phyloP scores from a whole-genome alignment of 2,329 filamentous ascomycete species.

The Ophiocordyceps sinensis region DNA sequence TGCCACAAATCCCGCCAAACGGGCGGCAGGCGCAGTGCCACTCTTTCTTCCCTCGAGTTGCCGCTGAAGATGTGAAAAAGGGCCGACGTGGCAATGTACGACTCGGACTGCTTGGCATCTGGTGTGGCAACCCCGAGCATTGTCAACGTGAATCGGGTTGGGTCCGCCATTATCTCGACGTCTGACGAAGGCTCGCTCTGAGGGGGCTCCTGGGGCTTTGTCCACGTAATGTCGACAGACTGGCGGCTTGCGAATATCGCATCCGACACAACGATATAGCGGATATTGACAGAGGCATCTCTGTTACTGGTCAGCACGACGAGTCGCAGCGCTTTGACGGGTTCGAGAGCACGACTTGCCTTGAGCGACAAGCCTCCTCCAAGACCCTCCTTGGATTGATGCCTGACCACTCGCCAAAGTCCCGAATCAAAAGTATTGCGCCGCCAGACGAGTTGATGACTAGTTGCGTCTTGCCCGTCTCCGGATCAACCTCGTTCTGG shows the following conservation, averaged over 20 bases:
- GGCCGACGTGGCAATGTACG: constrained; percentile 67
- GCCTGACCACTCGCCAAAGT: constrained; percentile 76
- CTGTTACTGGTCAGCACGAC: constrained; percentile 23
- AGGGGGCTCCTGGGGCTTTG: constrained; percentile 49
- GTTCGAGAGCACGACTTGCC: constrained; percentile 28
- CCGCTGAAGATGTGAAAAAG: constrained; percentile 69
- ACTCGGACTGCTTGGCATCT: constrained; percentile 69
- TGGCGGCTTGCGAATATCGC: constrained; percentile 65
- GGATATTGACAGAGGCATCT: constrained; percentile 54
- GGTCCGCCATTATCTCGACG: constrained; percentile 29
- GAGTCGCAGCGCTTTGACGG: constrained; percentile 3
- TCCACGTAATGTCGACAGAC: constrained; percentile 62
- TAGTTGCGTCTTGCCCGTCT: constrained; percentile 42
- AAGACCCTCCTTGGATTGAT: constrained; percentile 61
- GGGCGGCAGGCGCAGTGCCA: constrained; percentile 61
- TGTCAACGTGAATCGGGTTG: constrained; percentile 47
- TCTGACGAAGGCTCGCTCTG: constrained; percentile 19
- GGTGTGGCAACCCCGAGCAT: constrained; percentile 66
- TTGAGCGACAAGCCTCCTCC: constrained; percentile 77
- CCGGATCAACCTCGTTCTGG: constrained; percentile 41
- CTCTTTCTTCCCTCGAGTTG: constrained; percentile 75
- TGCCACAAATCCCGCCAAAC: constrained; percentile 77
- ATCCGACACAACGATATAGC: constrained; percentile 56
- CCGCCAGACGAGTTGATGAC: constrained; percentile 38
- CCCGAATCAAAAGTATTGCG: constrained; percentile 48